These are phyloP conservation scores for Castanea crenata DNA, from an alignment of 306 rosid genomes.

Conservation along the genomic window DNA sequence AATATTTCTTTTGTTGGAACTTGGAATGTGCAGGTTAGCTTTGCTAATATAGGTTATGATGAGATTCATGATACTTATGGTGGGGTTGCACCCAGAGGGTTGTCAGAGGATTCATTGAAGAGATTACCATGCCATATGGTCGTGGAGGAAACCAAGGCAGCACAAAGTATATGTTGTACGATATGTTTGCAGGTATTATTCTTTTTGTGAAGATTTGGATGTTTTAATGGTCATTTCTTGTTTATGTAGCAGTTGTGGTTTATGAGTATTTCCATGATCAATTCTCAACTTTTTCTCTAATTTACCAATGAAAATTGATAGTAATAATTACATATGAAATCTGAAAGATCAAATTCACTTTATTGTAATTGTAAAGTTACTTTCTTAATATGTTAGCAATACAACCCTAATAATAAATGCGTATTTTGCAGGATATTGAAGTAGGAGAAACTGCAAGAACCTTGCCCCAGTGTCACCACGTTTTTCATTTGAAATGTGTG, in stretches of 20 bases:
- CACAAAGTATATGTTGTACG: slow-evolving; percentile 46
- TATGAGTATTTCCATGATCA: neutral
- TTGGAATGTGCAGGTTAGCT: slow-evolving; percentile 49
- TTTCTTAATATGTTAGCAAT: neutral
- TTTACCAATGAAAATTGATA: neutral
- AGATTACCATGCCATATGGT: slow-evolving; percentile 58
- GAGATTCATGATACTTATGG: slow-evolving; percentile 46
- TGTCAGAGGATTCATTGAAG: slow-evolving; percentile 57
- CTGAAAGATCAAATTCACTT: neutral
- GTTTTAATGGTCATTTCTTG: neutral
- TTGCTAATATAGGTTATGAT: slow-evolving; percentile 36
- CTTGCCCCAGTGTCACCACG: slow-evolving; percentile 59
- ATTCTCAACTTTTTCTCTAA: neutral
- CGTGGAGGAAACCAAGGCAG: slow-evolving; percentile 45
- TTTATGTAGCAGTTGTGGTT: neutral
- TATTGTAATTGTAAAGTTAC: neutral
- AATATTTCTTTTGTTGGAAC: slow-evolving; percentile 14
- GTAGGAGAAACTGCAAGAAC: slow-evolving; percentile 65
- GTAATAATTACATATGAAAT: neutral
- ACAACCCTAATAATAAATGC: neutral
- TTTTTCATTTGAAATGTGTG: slow-evolving; percentile 73
- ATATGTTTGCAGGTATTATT: slow-evolving; percentile 76
- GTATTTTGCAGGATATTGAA: slow-evolving; percentile 53
- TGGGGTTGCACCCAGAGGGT: slow-evolving; percentile 48
- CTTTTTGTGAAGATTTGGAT: slow-evolving; percentile 9